Evolutionary conservation across 768 basidiomycete genomes (phyloP).

Genomic region (Boletus speciosus): DNA sequence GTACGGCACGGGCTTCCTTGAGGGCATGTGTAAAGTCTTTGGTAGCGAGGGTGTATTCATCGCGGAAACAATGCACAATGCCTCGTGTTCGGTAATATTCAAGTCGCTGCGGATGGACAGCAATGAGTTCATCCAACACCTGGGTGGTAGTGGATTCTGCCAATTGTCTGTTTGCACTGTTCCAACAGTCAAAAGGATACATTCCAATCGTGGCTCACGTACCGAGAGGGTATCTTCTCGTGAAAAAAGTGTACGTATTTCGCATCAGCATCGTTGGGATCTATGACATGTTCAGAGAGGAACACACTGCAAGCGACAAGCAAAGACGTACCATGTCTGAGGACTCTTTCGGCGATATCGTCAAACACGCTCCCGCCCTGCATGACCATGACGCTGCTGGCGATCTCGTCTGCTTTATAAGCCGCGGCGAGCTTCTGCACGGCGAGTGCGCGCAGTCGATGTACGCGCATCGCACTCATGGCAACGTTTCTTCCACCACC

Average conservation of each 20-base stretch:
- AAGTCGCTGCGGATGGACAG: conserved; percentile 65
- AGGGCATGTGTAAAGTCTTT: conserved; percentile 82
- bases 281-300: conserved; percentile 34
- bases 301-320: background rate
- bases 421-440: conserved; percentile 86
- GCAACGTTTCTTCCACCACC: conserved; percentile 67
- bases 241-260: conserved; percentile 93
- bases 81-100: conserved; percentile 90
- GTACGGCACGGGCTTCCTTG: conserved; percentile 67
- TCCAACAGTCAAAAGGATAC: conserved; percentile 16
- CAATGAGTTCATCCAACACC: conserved; percentile 78
- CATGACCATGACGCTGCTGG: conserved; percentile 93
- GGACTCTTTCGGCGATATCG: conserved; percentile 84
- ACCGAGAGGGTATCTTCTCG: conserved; percentile 93
- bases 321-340: conserved; percentile 54
- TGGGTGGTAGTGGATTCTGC: conserved; percentile 79
- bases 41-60: conserved; percentile 70
- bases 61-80: conserved; percentile 84
- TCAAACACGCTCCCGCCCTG: conserved; percentile 91
- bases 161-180: conserved; percentile 56
- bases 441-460: conserved; percentile 74
- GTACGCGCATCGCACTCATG: conserved; percentile 84
- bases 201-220: conserved; percentile 20
- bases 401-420: conserved; percentile 86
- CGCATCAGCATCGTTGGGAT: conserved; percentile 74